phyloP scores from a whole-genome alignment of 2,329 filamentous ascomycete genomes.

The Xylaria digitata region DNA sequence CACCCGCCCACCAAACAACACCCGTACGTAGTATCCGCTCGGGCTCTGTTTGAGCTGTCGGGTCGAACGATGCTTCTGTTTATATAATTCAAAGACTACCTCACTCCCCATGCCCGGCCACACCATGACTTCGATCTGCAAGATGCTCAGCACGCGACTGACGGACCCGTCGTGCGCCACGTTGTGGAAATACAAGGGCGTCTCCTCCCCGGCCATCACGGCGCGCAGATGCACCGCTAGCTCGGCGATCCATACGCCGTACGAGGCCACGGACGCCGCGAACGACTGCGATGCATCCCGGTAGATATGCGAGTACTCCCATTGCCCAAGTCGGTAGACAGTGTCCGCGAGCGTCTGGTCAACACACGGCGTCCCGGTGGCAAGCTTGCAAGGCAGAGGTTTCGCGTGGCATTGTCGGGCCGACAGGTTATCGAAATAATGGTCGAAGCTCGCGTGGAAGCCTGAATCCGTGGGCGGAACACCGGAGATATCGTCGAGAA shows the following conservation, averaged over 20 bases:
- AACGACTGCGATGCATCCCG: slow-evolving; percentile 74
- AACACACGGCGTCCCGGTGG: slow-evolving; percentile 64
- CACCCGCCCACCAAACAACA: slow-evolving; percentile 77
- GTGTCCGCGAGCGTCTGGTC: slow-evolving; percentile 70
- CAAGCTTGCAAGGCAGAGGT: slow-evolving; percentile 74
- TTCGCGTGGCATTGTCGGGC: slow-evolving; percentile 81
- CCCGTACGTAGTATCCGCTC: slow-evolving; percentile 66
- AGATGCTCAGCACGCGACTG: slow-evolving; percentile 72
- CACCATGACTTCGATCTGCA: slow-evolving; percentile 81
- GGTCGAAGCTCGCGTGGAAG: slow-evolving; percentile 80
- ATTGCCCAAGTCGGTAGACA: slow-evolving; percentile 81
- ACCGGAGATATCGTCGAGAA: slow-evolving; percentile 76
- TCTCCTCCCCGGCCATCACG: slow-evolving; percentile 53
- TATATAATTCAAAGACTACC: slow-evolving; percentile 79
- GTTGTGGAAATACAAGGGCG: slow-evolving; percentile 74
- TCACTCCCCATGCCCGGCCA: slow-evolving; percentile 88
- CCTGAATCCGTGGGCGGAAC: slow-evolving; percentile 65
- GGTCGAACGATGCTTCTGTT: slow-evolving; percentile 9
- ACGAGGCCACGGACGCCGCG: slow-evolving; percentile 68
- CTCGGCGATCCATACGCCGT: slow-evolving; percentile 81
- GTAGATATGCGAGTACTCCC: slow-evolving; percentile 84
- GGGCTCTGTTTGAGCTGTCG: slow-evolving; percentile 32
- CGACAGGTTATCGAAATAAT: slow-evolving; percentile 87
- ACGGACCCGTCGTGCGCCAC: slow-evolving; percentile 83
- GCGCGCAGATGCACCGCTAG: slow-evolving; percentile 73